A percentile compares a stretch with the other conserved stretches of the same genome.
phyloP scores from a whole-genome alignment of 371 early-diverging fungal species.

The Conidiobolus incongruus region DNA sequence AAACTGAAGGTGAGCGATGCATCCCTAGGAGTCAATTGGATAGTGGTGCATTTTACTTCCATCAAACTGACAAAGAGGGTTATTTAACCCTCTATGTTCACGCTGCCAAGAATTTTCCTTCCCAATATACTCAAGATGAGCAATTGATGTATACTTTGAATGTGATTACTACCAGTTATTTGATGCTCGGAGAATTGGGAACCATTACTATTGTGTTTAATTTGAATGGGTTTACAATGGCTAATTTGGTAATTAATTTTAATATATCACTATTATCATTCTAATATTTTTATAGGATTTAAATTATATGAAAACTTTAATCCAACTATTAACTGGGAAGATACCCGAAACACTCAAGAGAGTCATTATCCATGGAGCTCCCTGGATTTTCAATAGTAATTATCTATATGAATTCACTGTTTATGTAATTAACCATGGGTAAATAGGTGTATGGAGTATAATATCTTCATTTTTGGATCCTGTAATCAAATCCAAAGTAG shows the following conservation, averaged over 20 bases:
- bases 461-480: constrained; percentile 76
- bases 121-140: too few species aligned
- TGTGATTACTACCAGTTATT: constrained; percentile 57
- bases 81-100: too few species aligned
- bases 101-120: too few species aligned
- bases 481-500: constrained; percentile 68
- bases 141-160: constrained; percentile 9
- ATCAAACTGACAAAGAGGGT: constrained; percentile 26
- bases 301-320: too few species aligned
- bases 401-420: background rate
- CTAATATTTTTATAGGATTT: too few species aligned
- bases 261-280: too few species aligned
- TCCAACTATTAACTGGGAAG: constrained; percentile 11
- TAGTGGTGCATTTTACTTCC: constrained; percentile 26
- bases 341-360: constrained; percentile 74
- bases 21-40: constrained; percentile 19
- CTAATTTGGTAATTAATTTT: constrained; percentile 28
- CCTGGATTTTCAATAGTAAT: constrained; percentile 63
- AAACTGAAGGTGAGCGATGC: constrained; percentile 24
- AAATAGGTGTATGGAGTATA: constrained; percentile 61
- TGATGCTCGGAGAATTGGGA: constrained; percentile 32
- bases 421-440: constrained; percentile 53
- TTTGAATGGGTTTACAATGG: constrained; percentile 48
- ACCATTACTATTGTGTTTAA: constrained; percentile 57
- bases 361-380: constrained; percentile 58